Base-by-base conservation (phyloP, 495 filamentous ascomycete genomes). In the Penicillium cosmopolitanum region DNA sequence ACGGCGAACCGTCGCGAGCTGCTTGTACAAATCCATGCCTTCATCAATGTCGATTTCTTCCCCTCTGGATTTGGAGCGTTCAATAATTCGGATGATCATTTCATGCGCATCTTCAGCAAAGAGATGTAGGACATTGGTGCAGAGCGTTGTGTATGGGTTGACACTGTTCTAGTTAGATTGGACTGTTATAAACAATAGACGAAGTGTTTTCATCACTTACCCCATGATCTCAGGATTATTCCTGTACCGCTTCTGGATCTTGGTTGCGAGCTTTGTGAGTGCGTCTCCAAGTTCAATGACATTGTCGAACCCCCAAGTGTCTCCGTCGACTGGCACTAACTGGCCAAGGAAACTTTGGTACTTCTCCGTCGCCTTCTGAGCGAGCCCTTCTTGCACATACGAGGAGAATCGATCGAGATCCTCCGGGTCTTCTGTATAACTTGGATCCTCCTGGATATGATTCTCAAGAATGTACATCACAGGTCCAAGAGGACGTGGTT, bases 201-300 rank as follows among this genome's bases (percentile, higher is more conserved):
- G 35, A 40, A 34, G 18, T 48, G 4, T 33, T 31, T 40, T 18
- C 38, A 19, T n/a, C 16, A 66, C 77, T 59, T 77, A 87, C 84
- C 92, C 93, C 88, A 97, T 88, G 55, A 98, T 87, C 48, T 91
- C 89, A 1, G 92, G 92, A 58, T 89, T 96, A 58, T 89, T 93
- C 56, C 84, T 83, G 73, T 94, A 99, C 21, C 96, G 86, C 73
- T 97, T 98, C 75, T 92, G 87, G 60, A 96, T 94, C 71, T 85
- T 91, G 61, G 93, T 85, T 25, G 86, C 88, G 23, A 97, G 81
- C 61, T 88, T 90, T 10, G 91, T 85, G 4, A 97, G 89, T 1
- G 88, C 84, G 68, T 96, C 90, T 19, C 92, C 92, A 42, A 98
- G 85, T 61, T 93, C 84, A 54, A 96, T 89, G 50, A 98, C 87